Conservation (phyloP, 495 filamentous ascomycete species). For the Penicillium cinerascens region DNA sequence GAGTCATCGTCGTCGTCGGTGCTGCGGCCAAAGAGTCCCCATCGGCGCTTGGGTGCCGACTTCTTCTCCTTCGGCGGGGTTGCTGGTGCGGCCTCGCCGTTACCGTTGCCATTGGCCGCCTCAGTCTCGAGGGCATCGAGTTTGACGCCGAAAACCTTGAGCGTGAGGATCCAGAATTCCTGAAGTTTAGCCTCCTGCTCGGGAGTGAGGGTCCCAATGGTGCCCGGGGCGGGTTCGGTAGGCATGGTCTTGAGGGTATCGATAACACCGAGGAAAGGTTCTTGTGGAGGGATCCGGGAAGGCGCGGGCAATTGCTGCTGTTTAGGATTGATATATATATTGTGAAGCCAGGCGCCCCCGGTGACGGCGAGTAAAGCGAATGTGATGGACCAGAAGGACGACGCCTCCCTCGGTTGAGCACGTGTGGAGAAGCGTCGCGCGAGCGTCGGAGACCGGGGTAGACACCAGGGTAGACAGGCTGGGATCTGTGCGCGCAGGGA, state of each 20-base stretch:
- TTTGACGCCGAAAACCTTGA: slow-evolving; percentile 75
- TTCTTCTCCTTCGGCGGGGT: slow-evolving; percentile 48
- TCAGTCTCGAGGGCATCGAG: slow-evolving; percentile 28
- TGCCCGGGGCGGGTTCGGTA: slow-evolving; percentile 58
- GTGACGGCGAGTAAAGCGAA: slow-evolving; percentile 31
- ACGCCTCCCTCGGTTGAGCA: slow-evolving; percentile 34
- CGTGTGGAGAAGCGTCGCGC: slow-evolving; percentile 30
- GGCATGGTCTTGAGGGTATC: slow-evolving; percentile 43
- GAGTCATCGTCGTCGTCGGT: slow-evolving; percentile 57
- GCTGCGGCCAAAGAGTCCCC: slow-evolving; percentile 56
- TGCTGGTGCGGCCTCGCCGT: slow-evolving; percentile 22
- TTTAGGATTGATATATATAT: slow-evolving; percentile 26
- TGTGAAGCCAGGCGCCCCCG: slow-evolving; percentile 36
- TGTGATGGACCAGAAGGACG: slow-evolving; percentile 39
- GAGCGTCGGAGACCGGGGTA: slow-evolving; percentile 19
- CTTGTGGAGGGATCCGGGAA: slow-evolving; percentile 15
- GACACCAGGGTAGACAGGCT: slow-evolving; percentile 15
- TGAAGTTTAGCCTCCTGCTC: slow-evolving; percentile 87
- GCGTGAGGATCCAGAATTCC: slow-evolving; percentile 75
- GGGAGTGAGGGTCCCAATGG: slow-evolving; percentile 79
- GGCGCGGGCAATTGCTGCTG: slow-evolving; percentile 4
- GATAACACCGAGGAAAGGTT: slow-evolving; percentile 36
- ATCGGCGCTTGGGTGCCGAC: slow-evolving; percentile 62
- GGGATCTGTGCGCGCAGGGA: slow-evolving; percentile 27
- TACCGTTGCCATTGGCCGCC: slow-evolving; percentile 2